These are phyloP conservation scores for Inonotus hispidus DNA, from an alignment of 1,284 basidiomycete genomes.

Conservation along the genomic window DNA sequence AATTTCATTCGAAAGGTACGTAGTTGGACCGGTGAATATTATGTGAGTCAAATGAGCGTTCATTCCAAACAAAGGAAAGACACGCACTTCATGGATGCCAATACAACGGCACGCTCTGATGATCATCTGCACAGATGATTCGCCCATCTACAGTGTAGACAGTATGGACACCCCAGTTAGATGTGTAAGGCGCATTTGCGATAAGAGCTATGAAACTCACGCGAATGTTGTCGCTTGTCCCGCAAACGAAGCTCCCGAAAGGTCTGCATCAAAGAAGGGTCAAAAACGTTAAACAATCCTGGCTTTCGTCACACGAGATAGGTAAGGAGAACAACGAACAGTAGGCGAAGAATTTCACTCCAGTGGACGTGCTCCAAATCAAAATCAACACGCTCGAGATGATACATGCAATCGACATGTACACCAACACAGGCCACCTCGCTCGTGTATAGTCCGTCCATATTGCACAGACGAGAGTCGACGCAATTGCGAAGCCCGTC, in stretches of 20 bases:
- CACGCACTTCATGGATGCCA: conserved; percentile 64
- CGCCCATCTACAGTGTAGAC: conserved; percentile 55
- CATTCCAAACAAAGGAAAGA: background rate
- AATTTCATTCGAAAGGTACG: background rate
- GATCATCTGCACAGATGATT: conserved; percentile 66
- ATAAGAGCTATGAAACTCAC: conserved; percentile 31
- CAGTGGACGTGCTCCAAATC: conserved; percentile 49
- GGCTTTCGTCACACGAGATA: background rate
- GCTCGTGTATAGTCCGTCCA: conserved; percentile 54
- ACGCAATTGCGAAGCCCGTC: conserved; percentile 59
- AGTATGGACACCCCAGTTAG: background rate
- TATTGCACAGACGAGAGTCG: conserved; percentile 55
- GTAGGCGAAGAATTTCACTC: conserved; percentile 63
- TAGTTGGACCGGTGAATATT: background rate
- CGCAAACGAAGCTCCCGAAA: conserved; percentile 59
- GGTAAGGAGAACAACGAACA: conserved; percentile 33
- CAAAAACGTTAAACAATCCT: background rate
- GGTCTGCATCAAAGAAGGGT: conserved; percentile 32
- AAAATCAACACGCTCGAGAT: conserved; percentile 53
- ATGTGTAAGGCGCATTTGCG: background rate
- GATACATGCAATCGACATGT: conserved; percentile 52
- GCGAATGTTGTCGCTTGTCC: conserved; percentile 68
- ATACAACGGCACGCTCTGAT: conserved; percentile 61
- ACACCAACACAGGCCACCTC: conserved; percentile 61
- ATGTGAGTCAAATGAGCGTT: background rate